These are phyloP conservation scores for Chaetomium sp. DNA, from an alignment of 2,329 filamentous ascomycete species.

Conservation along the genomic window DNA sequence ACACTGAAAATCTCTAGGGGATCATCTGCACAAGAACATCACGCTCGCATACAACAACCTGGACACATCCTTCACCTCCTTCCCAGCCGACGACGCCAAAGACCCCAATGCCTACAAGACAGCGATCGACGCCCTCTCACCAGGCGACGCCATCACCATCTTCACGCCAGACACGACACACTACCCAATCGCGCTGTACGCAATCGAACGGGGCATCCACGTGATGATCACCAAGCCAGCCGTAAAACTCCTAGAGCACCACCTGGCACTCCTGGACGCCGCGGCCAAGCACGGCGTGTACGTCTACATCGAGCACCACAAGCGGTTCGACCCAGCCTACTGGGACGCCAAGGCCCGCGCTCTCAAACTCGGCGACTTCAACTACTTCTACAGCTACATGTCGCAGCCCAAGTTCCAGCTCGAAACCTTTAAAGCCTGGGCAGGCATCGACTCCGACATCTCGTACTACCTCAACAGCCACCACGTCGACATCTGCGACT, in stretches of 20 bases:
- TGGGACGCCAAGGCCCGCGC: conserved; percentile 77
- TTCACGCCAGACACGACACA: conserved; percentile 94
- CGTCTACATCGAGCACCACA: conserved; percentile 94
- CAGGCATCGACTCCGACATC: conserved; percentile 85
- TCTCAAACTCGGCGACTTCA: conserved; percentile 79
- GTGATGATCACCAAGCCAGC: conserved; percentile 93
- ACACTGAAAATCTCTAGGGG: conserved; percentile 41
- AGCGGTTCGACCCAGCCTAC: conserved; percentile 91
- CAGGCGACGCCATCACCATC: conserved; percentile 87
- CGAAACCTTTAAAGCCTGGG: conserved; percentile 93
- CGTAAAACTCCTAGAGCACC: conserved; percentile 75
- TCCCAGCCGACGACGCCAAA: conserved; percentile 63
- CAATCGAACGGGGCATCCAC: conserved; percentile 80
- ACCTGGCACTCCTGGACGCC: conserved; percentile 67
- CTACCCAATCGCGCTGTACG: conserved; percentile 86
- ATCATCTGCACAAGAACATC: conserved; percentile 85
- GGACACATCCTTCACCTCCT: conserved; percentile 80
- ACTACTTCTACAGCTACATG: conserved; percentile 98
- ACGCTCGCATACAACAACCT: conserved; percentile 79
- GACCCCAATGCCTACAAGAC: conserved; percentile 81
- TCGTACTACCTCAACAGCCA: conserved; percentile 95
- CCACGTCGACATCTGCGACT: conserved; percentile 88
- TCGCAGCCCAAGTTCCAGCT: conserved; percentile 85
- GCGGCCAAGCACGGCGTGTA: conserved; percentile 72
- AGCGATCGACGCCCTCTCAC: conserved; percentile 75